A percentile compares a stretch with the other conserved stretches of the same genome.
Conservation (phyloP, 2,329 filamentous ascomycete species). For the Capronia epimyces region DNA sequence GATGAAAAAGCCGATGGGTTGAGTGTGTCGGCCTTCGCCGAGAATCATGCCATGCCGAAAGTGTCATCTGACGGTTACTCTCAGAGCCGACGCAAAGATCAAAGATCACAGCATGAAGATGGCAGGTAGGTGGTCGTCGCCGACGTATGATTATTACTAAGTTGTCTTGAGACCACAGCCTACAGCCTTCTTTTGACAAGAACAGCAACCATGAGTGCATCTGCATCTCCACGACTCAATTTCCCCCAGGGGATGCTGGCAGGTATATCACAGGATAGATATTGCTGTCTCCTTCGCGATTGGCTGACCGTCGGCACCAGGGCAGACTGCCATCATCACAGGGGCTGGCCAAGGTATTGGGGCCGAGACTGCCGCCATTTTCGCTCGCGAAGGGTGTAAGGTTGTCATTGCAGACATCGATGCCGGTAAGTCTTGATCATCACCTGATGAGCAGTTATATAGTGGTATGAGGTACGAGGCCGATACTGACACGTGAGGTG, state of each 20-base stretch:
- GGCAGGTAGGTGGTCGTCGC: too few species aligned
- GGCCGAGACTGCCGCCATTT: slow-evolving; percentile 71
- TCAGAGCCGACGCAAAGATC: too few species aligned
- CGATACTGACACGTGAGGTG: slow-evolving; percentile 18
- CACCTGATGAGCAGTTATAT: slow-evolving; percentile 39
- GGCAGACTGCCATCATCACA: slow-evolving; percentile 80
- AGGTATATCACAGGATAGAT: slow-evolving; percentile 36
- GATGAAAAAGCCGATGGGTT: too few species aligned
- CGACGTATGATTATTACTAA: too few species aligned
- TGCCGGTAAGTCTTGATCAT: slow-evolving; percentile 57
- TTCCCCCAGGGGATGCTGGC: slow-evolving; percentile 71
- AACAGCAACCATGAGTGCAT: neutral
- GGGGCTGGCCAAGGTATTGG: slow-evolving; percentile 82
- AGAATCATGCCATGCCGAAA: too few species aligned
- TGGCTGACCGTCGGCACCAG: slow-evolving; percentile 30
- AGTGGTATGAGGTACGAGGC: neutral
- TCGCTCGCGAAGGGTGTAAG: slow-evolving; percentile 79
- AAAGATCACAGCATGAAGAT: too few species aligned
- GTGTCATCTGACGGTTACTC: too few species aligned
- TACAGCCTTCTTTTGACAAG: neutral
- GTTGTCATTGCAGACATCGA: slow-evolving; percentile 82
- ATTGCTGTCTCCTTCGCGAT: too few species aligned
- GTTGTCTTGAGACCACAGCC: neutral
- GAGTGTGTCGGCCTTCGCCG: too few species aligned
- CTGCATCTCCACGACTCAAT: slow-evolving; percentile 49